These are phyloP conservation scores for Pythium guiyangense DNA, from an alignment of 352 stramenopile species.

Conservation along the genomic window DNA sequence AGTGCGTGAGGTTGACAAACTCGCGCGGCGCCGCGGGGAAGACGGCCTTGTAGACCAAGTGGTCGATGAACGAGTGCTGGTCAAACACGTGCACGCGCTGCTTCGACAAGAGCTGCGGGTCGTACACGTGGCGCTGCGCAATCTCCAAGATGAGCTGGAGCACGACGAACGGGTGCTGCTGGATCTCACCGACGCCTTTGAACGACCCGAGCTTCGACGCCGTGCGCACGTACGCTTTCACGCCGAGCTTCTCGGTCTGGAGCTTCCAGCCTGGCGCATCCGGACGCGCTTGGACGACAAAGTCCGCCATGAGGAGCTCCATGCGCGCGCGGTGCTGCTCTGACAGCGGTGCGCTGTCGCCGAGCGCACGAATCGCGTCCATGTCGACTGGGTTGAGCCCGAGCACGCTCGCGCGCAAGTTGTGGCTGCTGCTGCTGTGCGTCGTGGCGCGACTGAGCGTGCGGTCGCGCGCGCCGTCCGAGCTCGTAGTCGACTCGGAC, in stretches of 20 bases:
- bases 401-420: constrained; percentile 13
- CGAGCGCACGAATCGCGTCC: constrained; percentile 4
- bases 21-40: constrained; percentile 51
- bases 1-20: constrained; percentile 70
- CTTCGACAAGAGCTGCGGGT: constrained; percentile 49
- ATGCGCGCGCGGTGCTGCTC: constrained; percentile 32
- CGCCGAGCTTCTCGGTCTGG: constrained; percentile 45
- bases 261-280: constrained; percentile 59
- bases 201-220: constrained; percentile 39
- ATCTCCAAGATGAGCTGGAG: constrained; percentile 56
- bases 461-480: not conserved
- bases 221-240: constrained; percentile 49
- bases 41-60: constrained; percentile 62
- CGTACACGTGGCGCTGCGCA: constrained; percentile 35
- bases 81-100: constrained; percentile 55
- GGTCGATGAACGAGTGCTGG: constrained; percentile 68
- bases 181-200: constrained; percentile 56
- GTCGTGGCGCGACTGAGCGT: not conserved
- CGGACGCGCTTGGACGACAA: constrained; percentile 42
- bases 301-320: constrained; percentile 56
- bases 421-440: constrained; percentile 1
- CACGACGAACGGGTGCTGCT: constrained; percentile 43
- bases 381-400: constrained; percentile 10
- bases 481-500: constrained; percentile 5
- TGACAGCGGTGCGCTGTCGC: constrained; percentile 26